These are phyloP conservation scores for Vachellia pachyceras DNA, from an alignment of 306 rosid species.

Conservation along the genomic window DNA sequence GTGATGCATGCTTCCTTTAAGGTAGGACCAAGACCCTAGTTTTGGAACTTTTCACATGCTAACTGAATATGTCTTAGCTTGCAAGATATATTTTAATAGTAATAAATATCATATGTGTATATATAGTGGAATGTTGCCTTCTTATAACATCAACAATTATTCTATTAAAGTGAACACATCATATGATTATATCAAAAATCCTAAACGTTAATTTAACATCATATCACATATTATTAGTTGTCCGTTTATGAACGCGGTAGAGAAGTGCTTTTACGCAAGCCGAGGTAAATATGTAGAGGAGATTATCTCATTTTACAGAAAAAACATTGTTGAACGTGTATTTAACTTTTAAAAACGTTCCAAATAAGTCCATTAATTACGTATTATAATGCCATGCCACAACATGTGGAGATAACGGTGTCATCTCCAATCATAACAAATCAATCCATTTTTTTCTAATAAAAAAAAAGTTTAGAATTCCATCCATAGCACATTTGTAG, in stretches of 20 bases:
- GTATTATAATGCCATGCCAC: constrained; percentile 31
- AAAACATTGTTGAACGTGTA: too few relatives aligned
- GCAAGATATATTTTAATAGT: constrained; percentile 43
- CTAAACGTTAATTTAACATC: constrained; percentile 35
- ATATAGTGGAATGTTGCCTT: constrained; percentile 20
- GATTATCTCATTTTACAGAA: too few relatives aligned
- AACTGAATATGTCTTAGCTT: constrained; percentile 59
- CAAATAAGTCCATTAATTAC: too few relatives aligned
- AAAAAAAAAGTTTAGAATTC: not conserved
- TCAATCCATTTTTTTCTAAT: not conserved
- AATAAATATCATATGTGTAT: constrained; percentile 8
- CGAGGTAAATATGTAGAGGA: too few relatives aligned
- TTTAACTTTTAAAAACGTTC: too few relatives aligned
- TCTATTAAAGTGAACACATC: constrained; percentile 19
- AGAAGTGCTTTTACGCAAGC: too few relatives aligned
- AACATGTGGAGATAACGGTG: not conserved
- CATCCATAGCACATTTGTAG: not conserved
- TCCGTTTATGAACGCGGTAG: too few relatives aligned
- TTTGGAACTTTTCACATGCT: constrained; percentile 54
- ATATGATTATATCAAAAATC: constrained; percentile 27
- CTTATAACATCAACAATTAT: constrained; percentile 39
- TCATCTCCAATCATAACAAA: not conserved
- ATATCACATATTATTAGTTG: constrained; percentile 25
- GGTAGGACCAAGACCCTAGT: constrained; percentile 39
- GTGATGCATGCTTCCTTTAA: constrained; percentile 25